Percentiles rank a stretch among this genome's conserved stretches.
phyloP scores from a whole-genome alignment of 2,329 filamentous ascomycete species.

The Biscogniauxia marginata region DNA sequence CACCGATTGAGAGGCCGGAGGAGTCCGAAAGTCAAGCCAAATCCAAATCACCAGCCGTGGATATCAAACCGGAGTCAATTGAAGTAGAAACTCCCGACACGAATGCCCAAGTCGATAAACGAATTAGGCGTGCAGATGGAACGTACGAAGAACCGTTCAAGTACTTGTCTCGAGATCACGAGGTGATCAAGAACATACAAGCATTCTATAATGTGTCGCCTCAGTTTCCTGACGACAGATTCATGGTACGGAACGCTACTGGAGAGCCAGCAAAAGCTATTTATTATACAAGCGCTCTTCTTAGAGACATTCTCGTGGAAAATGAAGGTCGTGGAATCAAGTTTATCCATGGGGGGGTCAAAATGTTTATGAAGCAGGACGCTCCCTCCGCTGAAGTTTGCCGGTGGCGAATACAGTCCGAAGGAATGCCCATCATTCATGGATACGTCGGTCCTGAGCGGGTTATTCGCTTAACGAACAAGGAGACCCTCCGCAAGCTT shows the following conservation, averaged over 20 bases:
- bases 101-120: conserved; percentile 35
- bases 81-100: conserved; percentile 19
- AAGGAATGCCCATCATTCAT: conserved; percentile 87
- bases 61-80: conserved; percentile 10
- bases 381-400: conserved; percentile 83
- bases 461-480: conserved; percentile 71
- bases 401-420: conserved; percentile 92
- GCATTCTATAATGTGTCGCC: conserved; percentile 81
- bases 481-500: conserved; percentile 76
- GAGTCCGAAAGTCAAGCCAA: conserved; percentile 15
- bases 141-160: conserved; percentile 91
- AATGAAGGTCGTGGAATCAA: conserved; percentile 92
- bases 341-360: conserved; percentile 94
- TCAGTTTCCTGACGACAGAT: conserved; percentile 85
- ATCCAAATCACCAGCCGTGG: conserved; percentile 8
- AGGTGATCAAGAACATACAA: conserved; percentile 74
- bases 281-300: conserved; percentile 88
- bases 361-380: conserved; percentile 99
- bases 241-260: conserved; percentile 91
- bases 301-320: conserved; percentile 77
- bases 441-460: conserved; percentile 82
- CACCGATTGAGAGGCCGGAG: conserved; percentile 19
- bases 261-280: conserved; percentile 90
- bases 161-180: conserved; percentile 72
- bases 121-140: conserved; percentile 43